phyloP scores from a whole-genome alignment of 2,329 filamentous ascomycete genomes.

The Cyclaneusma minus region DNA sequence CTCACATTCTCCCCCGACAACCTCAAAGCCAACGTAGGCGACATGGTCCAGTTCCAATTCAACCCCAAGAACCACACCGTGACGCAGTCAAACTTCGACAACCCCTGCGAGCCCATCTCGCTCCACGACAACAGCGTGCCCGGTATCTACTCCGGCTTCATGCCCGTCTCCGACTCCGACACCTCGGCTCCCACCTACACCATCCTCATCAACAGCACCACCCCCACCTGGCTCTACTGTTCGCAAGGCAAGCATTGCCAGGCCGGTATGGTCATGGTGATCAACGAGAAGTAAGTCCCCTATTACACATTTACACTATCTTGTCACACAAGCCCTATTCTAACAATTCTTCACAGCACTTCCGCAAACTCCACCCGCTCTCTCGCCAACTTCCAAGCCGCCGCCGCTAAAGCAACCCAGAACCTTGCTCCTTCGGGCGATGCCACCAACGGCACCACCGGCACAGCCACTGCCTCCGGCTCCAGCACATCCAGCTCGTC shows the following conservation, averaged over 20 bases:
- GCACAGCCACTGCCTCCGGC: conserved; percentile 5
- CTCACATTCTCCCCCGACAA: conserved; percentile 51
- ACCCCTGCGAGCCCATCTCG: conserved; percentile 49
- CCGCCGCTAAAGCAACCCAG: conserved; percentile 22
- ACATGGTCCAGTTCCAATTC: conserved; percentile 54
- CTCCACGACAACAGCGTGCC: conserved; percentile 27
- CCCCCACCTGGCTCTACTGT: conserved; percentile 69
- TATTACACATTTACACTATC: conserved; percentile 16
- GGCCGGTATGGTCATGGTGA: conserved; percentile 20
- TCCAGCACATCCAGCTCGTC: conserved; percentile 4
- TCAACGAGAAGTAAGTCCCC: conserved; percentile 37
- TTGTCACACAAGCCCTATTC: conserved; percentile 3
- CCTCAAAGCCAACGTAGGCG: conserved; percentile 45
- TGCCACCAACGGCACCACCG: conserved; percentile 7
- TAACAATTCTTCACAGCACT: no score
- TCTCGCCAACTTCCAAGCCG: conserved; percentile 22
- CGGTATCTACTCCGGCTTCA: conserved; percentile 54
- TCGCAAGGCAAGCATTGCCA: conserved; percentile 62
- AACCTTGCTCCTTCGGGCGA: conserved; percentile 24
- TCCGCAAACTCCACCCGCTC: conserved; percentile 34
- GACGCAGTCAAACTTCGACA: conserved; percentile 60
- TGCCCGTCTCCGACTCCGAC: conserved; percentile 39
- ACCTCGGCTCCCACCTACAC: conserved; percentile 51
- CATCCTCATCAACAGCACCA: conserved; percentile 50
- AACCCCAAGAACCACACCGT: conserved; percentile 60